Conservation (phyloP, 164 flowering plant species). For the Tinospora cordifolia region DNA sequence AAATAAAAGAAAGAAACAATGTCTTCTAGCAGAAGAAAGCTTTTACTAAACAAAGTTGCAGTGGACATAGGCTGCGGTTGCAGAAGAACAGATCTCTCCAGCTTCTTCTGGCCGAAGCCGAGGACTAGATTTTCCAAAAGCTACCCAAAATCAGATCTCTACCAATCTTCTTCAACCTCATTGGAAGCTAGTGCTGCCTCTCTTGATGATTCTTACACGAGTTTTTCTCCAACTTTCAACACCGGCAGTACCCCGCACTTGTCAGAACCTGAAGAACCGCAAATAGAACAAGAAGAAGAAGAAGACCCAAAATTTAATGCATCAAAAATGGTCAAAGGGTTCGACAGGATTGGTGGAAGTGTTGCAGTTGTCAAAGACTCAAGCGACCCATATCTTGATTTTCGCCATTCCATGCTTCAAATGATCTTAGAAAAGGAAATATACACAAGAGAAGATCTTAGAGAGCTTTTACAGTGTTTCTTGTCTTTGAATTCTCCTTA, state of each 20-base stretch:
- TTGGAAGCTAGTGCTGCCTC: background rate
- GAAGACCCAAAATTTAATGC: background rate
- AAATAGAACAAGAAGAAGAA: background rate
- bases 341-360: conserved; percentile 32
- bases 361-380: conserved; percentile 63
- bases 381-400: conserved; percentile 58
- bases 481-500: conserved; percentile 49
- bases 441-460: conserved; percentile 39
- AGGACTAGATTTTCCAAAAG: conserved; percentile 16
- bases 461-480: conserved; percentile 56
- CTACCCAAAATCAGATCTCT: conserved; percentile 10
- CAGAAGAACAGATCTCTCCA: conserved; percentile 43
- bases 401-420: conserved; percentile 61
- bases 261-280: conserved; percentile 21
- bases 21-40: conserved; percentile 30
- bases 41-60: conserved; percentile 30
- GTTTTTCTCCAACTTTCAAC: conserved; percentile 15
- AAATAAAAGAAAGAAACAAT: conserved; percentile 3
- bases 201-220: conserved; percentile 19
- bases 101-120: conserved; percentile 40
- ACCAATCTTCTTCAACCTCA: conserved; percentile 16
- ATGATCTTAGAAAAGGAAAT: conserved; percentile 66
- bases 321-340: conserved; percentile 16
- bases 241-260: background rate
- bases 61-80: conserved; percentile 60